phyloP scores from a whole-genome alignment of 257 asterid species.

The Solanum tacnaense region DNA sequence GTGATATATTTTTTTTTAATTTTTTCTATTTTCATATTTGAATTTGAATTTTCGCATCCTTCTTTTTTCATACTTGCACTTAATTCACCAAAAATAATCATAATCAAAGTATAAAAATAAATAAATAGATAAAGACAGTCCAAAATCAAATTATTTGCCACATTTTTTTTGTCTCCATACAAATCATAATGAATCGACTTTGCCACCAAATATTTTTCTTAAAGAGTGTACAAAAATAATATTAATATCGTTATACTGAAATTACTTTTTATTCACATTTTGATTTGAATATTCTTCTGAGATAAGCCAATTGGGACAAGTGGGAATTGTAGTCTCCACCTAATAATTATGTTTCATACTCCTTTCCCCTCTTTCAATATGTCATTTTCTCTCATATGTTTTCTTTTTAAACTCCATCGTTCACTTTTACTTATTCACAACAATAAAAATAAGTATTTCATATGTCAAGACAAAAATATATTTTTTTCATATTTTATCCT shows the following conservation, averaged over 20 bases:
- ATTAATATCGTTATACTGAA: too few species aligned
- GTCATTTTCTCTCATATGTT: background rate
- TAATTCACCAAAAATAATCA: background rate
- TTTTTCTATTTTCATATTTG: too few species aligned
- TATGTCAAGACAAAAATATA: rapidly evolving
- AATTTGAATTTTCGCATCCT: background rate
- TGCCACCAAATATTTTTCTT: too few species aligned
- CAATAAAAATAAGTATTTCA: too few species aligned
- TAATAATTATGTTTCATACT: background rate
- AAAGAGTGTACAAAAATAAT: background rate
- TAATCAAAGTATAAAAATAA: too few species aligned
- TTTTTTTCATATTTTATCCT: background rate
- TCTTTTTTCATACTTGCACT: background rate
- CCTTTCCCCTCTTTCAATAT: background rate
- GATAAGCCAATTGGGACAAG: background rate
- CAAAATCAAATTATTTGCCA: too few species aligned
- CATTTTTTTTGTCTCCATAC: too few species aligned
- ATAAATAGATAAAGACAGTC: too few species aligned
- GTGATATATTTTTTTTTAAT: background rate
- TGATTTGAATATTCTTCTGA: background rate
- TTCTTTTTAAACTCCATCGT: too few species aligned
- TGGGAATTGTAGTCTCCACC: background rate
- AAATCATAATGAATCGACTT: too few species aligned
- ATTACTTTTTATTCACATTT: background rate
- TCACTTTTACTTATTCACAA: background rate